A percentile compares a stretch with the other conserved stretches of the same genome.
Evolutionary conservation across 352 stramenopile species (phyloP).

Genomic region (Pythium aristosporum): DNA sequence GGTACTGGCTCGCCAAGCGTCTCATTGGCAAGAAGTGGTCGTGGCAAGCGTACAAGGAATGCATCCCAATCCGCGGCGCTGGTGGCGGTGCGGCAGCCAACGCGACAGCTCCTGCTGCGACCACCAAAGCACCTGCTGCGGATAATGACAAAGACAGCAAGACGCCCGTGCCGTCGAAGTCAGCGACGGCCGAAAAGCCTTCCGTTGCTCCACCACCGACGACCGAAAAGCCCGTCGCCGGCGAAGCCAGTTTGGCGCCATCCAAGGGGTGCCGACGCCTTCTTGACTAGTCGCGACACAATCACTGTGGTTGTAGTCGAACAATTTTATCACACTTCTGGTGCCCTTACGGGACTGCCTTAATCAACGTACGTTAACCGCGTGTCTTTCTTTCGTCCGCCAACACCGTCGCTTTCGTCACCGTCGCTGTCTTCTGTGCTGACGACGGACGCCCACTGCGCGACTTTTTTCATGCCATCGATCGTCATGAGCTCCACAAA

Average conservation of each 20-base stretch:
- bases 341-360: too few species aligned
- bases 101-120: slow-evolving; percentile 11
- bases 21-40: slow-evolving; percentile 37
- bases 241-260: slow-evolving; percentile 7
- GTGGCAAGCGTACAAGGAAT: slow-evolving; percentile 63
- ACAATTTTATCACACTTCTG: slow-evolving; percentile 5
- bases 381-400: slow-evolving; percentile 34
- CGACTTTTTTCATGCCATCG: slow-evolving; percentile 84
- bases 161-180: slow-evolving; percentile 8
- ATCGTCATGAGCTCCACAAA: slow-evolving; percentile 85
- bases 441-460: slow-evolving; percentile 72
- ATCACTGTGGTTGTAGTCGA: background rate
- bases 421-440: slow-evolving; percentile 27
- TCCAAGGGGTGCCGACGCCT: slow-evolving; percentile 18
- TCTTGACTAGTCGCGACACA: slow-evolving; percentile 8
- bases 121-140: background rate
- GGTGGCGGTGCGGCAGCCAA: background rate
- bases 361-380: slow-evolving; percentile 61
- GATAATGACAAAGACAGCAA: slow-evolving; percentile 13
- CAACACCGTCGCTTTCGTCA: slow-evolving; percentile 34
- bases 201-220: background rate
- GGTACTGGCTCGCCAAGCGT: slow-evolving; percentile 29
- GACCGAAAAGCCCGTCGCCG: slow-evolving; percentile 3
- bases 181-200: background rate
- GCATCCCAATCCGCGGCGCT: slow-evolving; percentile 24